These are phyloP conservation scores for Helenozyma rhizophorensis DNA, from an alignment of 805 yeast species.

Conservation along the genomic window DNA sequence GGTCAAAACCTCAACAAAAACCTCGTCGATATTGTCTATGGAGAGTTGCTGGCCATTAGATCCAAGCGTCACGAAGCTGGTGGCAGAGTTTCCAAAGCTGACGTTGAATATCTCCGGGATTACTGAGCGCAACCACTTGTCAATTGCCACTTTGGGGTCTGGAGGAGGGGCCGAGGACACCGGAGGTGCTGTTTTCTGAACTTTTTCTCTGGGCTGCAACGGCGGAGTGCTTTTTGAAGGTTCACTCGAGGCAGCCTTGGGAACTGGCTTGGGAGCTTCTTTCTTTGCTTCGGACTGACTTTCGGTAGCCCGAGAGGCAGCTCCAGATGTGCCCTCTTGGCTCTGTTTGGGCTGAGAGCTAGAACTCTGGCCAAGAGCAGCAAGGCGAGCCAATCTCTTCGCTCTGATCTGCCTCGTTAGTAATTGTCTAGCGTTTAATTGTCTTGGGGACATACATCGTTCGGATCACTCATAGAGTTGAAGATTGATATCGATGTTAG, in stretches of 20 bases:
- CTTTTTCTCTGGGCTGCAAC: too few relatives aligned
- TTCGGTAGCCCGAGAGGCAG: too few relatives aligned
- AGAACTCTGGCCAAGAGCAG: too few relatives aligned
- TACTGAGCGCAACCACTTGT: conserved; percentile 39
- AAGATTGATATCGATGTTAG: too few relatives aligned
- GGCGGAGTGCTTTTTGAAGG: too few relatives aligned
- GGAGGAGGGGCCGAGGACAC: conserved; percentile 3
- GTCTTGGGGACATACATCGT: conserved; percentile 12
- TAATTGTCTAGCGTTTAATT: neutral
- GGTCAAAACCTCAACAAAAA: conserved; percentile 52
- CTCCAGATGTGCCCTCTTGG: too few relatives aligned
- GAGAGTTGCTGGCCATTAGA: conserved; percentile 18
- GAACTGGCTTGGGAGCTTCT: too few relatives aligned
- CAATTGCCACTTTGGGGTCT: conserved; percentile 18
- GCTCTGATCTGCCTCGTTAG: conserved; percentile 38
- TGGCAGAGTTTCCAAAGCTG: conserved; percentile 22
- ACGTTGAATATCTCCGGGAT: conserved; percentile 31
- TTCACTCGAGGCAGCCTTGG: too few relatives aligned
- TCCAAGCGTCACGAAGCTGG: conserved; percentile 18
- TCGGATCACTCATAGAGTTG: conserved; percentile 14
- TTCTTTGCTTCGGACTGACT: too few relatives aligned
- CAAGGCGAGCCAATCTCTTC: conserved; percentile 51
- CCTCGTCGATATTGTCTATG: conserved; percentile 41
- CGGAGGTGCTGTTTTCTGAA: conserved; percentile 6
- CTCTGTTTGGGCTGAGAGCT: too few relatives aligned